Evolutionary conservation across 2,329 filamentous ascomycete genomes (phyloP).

Genomic region (Calonectria pteridis): DNA sequence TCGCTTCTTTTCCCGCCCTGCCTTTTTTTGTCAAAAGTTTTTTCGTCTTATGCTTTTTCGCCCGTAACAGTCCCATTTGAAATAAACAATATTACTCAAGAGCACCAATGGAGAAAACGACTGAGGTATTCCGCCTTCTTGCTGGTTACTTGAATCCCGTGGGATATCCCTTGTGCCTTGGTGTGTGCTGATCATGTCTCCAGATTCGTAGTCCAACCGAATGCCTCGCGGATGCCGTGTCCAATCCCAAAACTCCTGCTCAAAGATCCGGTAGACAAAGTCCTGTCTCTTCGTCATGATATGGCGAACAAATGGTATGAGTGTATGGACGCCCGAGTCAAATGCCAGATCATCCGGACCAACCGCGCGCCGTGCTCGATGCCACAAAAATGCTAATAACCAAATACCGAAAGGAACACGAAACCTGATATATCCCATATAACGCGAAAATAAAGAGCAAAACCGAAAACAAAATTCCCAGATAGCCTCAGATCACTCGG

Average conservation of each 20-base stretch:
- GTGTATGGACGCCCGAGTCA: constrained; percentile 23
- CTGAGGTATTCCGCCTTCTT: neutral
- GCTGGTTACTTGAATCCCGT: neutral
- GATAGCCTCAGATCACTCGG: neutral
- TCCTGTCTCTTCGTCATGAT: constrained; percentile 13
- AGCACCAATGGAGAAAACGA: constrained; percentile 3
- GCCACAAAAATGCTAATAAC: constrained; percentile 15
- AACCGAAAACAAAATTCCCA: constrained; percentile 4
- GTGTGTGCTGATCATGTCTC: neutral
- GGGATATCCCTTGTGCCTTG: constrained; percentile 11
- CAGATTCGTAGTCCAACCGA: constrained; percentile 11
- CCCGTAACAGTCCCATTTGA: neutral
- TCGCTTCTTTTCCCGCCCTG: neutral
- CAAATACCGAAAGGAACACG: constrained; percentile 1
- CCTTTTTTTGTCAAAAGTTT: neutral
- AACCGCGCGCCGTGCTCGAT: constrained; percentile 28
- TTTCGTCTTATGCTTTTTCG: constrained; percentile 22
- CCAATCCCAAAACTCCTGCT: constrained; percentile 20
- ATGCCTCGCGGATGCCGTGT: constrained; percentile 18
- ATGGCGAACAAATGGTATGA: constrained; percentile 18
- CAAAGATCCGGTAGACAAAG: constrained; percentile 6
- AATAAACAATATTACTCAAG: constrained; percentile 1
- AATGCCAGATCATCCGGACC: constrained; percentile 21
- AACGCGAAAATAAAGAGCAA: constrained; percentile 16
- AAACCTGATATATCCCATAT: constrained; percentile 22